Conservation (phyloP, 306 rosid genomes). For the Hylodesmum podocarpum region DNA sequence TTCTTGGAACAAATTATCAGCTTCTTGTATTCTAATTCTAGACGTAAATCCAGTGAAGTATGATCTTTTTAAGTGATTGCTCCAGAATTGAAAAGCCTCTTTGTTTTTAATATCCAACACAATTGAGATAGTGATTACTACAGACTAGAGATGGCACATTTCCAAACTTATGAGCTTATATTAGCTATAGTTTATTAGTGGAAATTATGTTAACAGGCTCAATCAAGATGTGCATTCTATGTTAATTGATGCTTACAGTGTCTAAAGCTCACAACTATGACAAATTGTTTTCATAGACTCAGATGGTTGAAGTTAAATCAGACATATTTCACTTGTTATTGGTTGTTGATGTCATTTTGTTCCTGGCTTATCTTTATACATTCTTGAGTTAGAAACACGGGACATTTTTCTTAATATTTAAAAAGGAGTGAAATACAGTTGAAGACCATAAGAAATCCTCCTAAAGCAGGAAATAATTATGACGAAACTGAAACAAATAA, state of each 20-base stretch:
- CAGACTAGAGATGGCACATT: neutral
- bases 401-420: neutral
- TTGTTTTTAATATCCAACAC: neutral
- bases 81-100: neutral
- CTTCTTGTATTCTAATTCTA: neutral
- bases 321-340: neutral
- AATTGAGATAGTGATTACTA: slow-evolving; percentile 14
- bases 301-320: neutral
- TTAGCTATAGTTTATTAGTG: neutral
- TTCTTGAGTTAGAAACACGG: neutral
- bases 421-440: neutral
- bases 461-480: neutral
- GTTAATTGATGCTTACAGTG: neutral
- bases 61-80: neutral
- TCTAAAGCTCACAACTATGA: neutral
- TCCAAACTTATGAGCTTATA: neutral
- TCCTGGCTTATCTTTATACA: neutral
- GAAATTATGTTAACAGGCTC: neutral
- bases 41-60: slow-evolving; percentile 1
- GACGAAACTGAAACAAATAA: neutral
- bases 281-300: neutral
- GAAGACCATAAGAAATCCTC: neutral
- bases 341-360: neutral
- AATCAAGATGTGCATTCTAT: neutral
- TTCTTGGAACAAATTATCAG: neutral